phyloP scores from a whole-genome alignment of 2,329 filamentous ascomycete species.

The Trichoderma brevicompactum region DNA sequence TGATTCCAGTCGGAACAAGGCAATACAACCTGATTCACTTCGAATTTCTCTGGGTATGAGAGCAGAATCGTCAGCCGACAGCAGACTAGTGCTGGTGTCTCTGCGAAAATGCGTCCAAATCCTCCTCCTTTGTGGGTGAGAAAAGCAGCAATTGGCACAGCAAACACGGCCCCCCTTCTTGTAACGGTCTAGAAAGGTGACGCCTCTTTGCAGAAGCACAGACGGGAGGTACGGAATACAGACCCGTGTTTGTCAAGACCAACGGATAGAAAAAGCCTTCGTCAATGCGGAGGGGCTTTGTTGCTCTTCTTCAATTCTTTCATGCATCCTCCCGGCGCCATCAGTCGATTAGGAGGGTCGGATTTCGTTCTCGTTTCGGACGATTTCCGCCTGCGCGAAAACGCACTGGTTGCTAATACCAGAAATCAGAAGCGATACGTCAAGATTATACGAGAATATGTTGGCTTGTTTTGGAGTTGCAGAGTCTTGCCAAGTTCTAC shows the following conservation, averaged over 20 bases:
- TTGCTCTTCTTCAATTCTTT: neutral
- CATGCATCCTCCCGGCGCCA: conserved; percentile 6
- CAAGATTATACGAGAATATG: neutral
- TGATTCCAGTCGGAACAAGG: neutral
- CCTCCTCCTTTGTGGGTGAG: neutral
- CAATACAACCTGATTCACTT: too few species aligned
- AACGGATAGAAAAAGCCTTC: neutral
- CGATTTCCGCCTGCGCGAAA: neutral
- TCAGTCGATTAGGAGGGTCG: neutral
- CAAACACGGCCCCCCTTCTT: neutral
- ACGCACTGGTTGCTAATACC: neutral
- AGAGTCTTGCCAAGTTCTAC: neutral
- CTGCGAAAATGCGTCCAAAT: neutral
- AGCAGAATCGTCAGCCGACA: neutral
- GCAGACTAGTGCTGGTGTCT: neutral
- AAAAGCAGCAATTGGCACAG: neutral
- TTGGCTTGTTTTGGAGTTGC: neutral
- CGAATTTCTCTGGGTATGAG: neutral
- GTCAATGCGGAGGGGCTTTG: neutral
- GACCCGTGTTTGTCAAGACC: conserved; percentile 19
- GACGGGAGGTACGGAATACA: conserved; percentile 1
- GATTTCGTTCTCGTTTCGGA: conserved; percentile 10
- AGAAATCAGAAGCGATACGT: neutral
- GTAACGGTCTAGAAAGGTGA: neutral
- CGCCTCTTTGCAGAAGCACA: conserved; percentile 13